Base-by-base conservation (phyloP, 2,329 filamentous ascomycete genomes). In the Cladophialophora psammophila region DNA sequence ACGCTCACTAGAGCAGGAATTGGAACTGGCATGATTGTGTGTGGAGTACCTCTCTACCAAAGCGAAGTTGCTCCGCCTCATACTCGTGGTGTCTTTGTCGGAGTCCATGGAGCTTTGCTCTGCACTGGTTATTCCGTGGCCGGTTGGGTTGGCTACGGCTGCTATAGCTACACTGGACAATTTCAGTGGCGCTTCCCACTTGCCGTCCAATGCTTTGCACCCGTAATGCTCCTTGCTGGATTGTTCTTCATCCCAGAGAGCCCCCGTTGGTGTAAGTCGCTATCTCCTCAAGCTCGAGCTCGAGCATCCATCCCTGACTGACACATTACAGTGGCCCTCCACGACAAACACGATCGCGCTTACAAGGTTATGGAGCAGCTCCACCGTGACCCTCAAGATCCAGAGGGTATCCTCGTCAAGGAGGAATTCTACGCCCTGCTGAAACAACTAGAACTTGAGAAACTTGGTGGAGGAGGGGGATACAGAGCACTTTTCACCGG, bases 221-320 rank as follows among this genome's bases (percentile, higher is more conserved):
- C 62, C 31, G 1, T 72, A 38, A 42, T 71, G 34, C 64, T 74
- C 20, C 76, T 82, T 36, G 73, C 83, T 63, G 82, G 79, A 3
- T 79, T 83, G 26, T 61, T 68, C 3, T 73, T 74, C 60, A 72
- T 72, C 26, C 74, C 74, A 6, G 73, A 74, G 63, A 71, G 68
- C 0, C 74, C 73, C 15, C 67, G 72, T 15, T 74, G 71, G 38
- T 57, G 53, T 58, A 50, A 57, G 53, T 64, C 2, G 31, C 7
- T 32, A 7, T 50, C 4, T 18, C 8, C 18, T 13, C 42, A n/a
- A n/a, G 9, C 36, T 42, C 20, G 32, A 56, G 2, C 13, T 40
- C 13, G 12, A 31, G 9, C 5, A 15, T 7, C 18, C 8, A 26
- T 26, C 15, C n/a, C 32, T 58, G 40, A 31, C 32, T 5, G 20